Evolutionary conservation across 352 stramenopile genomes (phyloP), one percentile per base, ranked within the genome.

Genomic region (Globisporangium paroecandrum): DNA sequence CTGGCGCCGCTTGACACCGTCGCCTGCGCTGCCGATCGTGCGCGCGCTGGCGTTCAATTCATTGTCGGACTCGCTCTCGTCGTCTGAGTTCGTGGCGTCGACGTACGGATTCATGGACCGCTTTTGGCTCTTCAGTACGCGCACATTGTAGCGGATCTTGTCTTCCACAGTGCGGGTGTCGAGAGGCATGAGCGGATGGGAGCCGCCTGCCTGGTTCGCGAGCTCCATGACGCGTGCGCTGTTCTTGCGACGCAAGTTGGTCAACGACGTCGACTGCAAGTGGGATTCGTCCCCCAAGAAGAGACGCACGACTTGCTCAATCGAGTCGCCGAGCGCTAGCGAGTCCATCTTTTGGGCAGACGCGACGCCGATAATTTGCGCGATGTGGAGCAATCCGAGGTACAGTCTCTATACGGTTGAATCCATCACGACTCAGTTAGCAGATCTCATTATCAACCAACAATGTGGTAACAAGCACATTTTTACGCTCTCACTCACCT

Each of bases 271-370:
- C 18, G 76, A 78, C 72, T 83, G 82, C 53, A 90, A 25, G 29
- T 89, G 83, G 29, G 77, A 79, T 73, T 94, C 87, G 43, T 94
- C 87, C n/a, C 84, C 87, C 29, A 93, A 65, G 18, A 88, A 78
- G 41, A 89, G 68, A 7, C 87, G 85, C 64, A 95, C 87, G 43
- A 84, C 83, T 65, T 92, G 87, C 66, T 95, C 87, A 27, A 93
- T 84, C 7, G 84, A 71, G 54, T 94, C 84, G 1, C 80, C 78
- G 1, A 95, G 71, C 61, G 87, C 81, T 22, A 85, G 69, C n/a
- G 85, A 77, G 41, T 85, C 83, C 60, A 89, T 77, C 36, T 82
- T 74, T 53, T 74, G 69, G 24, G 77, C 69, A 7, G 69, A 67
- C 2, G 69, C 62, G 20, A 91, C 78, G n/a, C 83, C 84, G 24